Conservation (phyloP, 2,329 filamentous ascomycete genomes). For the Huntiella savannae region DNA sequence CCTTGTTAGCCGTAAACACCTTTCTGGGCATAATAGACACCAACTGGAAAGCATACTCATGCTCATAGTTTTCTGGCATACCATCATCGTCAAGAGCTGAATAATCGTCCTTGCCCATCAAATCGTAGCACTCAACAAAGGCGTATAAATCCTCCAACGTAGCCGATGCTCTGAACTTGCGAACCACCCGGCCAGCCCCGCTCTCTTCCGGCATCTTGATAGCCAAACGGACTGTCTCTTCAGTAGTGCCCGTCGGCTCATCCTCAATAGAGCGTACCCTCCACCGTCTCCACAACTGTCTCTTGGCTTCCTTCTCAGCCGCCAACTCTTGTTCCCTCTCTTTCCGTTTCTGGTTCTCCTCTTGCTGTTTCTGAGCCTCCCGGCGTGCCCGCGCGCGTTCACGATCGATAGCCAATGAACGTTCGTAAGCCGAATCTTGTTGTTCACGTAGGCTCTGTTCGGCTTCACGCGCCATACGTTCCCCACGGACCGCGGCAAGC, state of each 20-base stretch:
- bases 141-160: conserved; percentile 81
- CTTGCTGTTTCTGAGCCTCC: conserved; percentile 53
- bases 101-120: conserved; percentile 27
- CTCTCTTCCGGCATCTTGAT: conserved; percentile 40
- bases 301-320: conserved; percentile 24
- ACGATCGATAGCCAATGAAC: conserved; percentile 70
- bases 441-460: conserved; percentile 65
- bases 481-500: conserved; percentile 53
- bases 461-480: conserved; percentile 61
- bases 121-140: conserved; percentile 78
- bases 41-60: conserved; percentile 70
- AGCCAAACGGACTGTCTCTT: conserved; percentile 53
- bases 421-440: conserved; percentile 86
- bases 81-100: conserved; percentile 12
- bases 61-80: conserved; percentile 50
- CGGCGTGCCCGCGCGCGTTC: conserved; percentile 60
- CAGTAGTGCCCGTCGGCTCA: conserved; percentile 45
- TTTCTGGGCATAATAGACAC: conserved; percentile 71
- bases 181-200: conserved; percentile 55
- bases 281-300: conserved; percentile 63
- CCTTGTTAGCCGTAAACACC: conserved; percentile 52
- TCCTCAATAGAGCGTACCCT: conserved; percentile 44
- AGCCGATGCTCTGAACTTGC: conserved; percentile 51
- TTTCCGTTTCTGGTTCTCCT: conserved; percentile 34
- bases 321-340: conserved; percentile 47